A percentile compares a stretch with the other conserved stretches of the same genome.
These are phyloP conservation scores for Cytospora chrysosperma DNA, from an alignment of 2,329 filamentous ascomycete genomes.

Conservation along the genomic window DNA sequence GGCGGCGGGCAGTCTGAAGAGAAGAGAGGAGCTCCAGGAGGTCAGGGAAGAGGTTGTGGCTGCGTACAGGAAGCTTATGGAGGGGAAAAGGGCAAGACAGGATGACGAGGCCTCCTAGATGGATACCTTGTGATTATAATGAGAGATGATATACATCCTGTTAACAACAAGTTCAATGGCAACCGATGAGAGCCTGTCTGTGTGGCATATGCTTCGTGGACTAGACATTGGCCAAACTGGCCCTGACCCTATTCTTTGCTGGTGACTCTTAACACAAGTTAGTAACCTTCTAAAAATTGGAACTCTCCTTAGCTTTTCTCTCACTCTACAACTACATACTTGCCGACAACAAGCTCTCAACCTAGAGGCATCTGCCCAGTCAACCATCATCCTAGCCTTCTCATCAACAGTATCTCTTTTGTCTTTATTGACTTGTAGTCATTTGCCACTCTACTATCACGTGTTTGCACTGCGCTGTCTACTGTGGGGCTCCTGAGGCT, in stretches of 20 bases:
- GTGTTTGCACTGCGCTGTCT: background rate
- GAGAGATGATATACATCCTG: background rate
- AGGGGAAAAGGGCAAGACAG: slow-evolving; percentile 41
- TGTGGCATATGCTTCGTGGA: background rate
- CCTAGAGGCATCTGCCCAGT: too few species aligned
- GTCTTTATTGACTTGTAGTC: background rate
- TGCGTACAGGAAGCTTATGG: slow-evolving; percentile 70
- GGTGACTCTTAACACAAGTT: background rate
- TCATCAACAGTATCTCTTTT: too few species aligned
- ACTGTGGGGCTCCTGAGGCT: background rate
- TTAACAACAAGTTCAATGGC: background rate
- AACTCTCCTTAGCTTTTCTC: background rate
- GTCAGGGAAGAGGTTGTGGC: slow-evolving; percentile 71
- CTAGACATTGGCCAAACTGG: background rate
- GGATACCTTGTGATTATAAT: background rate
- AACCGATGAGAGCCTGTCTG: background rate
- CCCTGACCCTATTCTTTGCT: background rate
- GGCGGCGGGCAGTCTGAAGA: slow-evolving; percentile 66
- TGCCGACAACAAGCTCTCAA: background rate
- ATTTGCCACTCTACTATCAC: background rate
- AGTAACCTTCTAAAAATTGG: background rate
- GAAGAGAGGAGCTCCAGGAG: slow-evolving; percentile 70
- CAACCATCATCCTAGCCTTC: too few species aligned
- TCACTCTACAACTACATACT: background rate
- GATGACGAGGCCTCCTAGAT: background rate